phyloP scores from a whole-genome alignment of 495 filamentous ascomycete genomes.

The Aspergillus diversus region DNA sequence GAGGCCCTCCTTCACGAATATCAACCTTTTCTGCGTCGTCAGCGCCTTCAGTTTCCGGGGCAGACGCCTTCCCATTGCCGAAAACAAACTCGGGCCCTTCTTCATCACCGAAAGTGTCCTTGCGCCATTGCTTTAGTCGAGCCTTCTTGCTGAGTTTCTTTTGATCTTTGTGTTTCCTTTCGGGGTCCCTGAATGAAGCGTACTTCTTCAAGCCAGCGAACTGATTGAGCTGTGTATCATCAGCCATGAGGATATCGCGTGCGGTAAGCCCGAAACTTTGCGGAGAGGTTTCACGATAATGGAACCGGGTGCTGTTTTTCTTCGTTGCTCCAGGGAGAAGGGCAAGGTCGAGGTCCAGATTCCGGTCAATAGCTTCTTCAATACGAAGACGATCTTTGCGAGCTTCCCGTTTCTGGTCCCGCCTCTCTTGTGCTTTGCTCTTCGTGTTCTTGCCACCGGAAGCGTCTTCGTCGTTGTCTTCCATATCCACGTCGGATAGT shows the following conservation, averaged over 20 bases:
- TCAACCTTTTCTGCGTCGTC: slow-evolving; percentile 41
- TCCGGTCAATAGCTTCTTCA: slow-evolving; percentile 83
- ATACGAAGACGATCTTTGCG: slow-evolving; percentile 80
- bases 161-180: slow-evolving; percentile 86
- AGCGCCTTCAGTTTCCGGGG: slow-evolving; percentile 30
- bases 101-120: slow-evolving; percentile 84
- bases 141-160: slow-evolving; percentile 91
- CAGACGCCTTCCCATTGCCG: slow-evolving; percentile 28
- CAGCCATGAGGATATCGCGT: slow-evolving; percentile 88
- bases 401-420: slow-evolving; percentile 72
- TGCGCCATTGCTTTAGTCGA: slow-evolving; percentile 84
- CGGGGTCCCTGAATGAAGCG: slow-evolving; percentile 81
- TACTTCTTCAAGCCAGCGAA: slow-evolving; percentile 95
- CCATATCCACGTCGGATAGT: slow-evolving; percentile 56
- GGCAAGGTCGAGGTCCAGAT: slow-evolving; percentile 70
- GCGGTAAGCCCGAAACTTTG: slow-evolving; percentile 85
- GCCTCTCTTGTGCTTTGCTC: slow-evolving; percentile 68
- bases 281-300: slow-evolving; percentile 93
- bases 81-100: slow-evolving; percentile 57
- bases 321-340: slow-evolving; percentile 58
- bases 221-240: slow-evolving; percentile 83
- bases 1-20: slow-evolving; percentile 49
- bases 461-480: slow-evolving; percentile 47
- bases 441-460: slow-evolving; percentile 49
- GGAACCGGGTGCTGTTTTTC: slow-evolving; percentile 64